Evolutionary conservation across 148 eudicot genomes (phyloP).

Genomic region (Vaccinium myrtillus): DNA sequence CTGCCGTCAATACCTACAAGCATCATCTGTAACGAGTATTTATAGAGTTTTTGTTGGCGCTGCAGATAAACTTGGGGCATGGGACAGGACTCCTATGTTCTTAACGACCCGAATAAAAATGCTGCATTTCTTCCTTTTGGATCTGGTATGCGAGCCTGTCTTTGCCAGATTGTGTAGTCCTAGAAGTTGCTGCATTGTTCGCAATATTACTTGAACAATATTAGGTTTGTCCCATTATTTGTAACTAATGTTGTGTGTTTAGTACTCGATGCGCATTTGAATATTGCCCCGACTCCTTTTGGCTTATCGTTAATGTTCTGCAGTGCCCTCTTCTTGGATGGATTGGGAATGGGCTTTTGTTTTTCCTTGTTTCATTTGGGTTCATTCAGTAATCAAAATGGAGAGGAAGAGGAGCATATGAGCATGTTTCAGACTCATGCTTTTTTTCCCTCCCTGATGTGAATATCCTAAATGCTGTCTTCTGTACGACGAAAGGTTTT

Average conservation of each 20-base stretch:
- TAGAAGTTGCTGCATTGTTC: constrained; percentile 41
- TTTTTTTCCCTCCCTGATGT: not conserved
- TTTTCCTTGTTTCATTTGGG: no score
- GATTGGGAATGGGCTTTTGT: no score
- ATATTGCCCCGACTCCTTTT: not conserved
- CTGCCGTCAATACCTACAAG: not conserved
- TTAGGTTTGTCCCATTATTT: constrained; percentile 32
- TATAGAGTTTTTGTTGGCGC: constrained; percentile 11
- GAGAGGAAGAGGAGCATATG: no score
- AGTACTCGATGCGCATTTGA: not conserved
- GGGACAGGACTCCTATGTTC: constrained; percentile 22
- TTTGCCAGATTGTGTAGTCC: constrained; percentile 46
- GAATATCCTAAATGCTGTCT: constrained; percentile 2
- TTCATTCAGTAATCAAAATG: no score
- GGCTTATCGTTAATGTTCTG: not conserved
- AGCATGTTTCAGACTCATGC: no score
- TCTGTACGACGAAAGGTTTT: not conserved
- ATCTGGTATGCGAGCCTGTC: constrained; percentile 48
- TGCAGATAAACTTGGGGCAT: constrained; percentile 23
- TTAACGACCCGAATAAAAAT: constrained; percentile 33
- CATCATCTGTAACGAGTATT: not conserved
- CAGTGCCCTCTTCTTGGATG: no score
- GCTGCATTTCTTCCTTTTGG: constrained; percentile 54
- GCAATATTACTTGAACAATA: constrained; percentile 45
- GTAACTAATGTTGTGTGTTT: not conserved